Percentiles rank a stretch among this genome's conserved stretches.
These are phyloP conservation scores for Tulasnella sp. DNA, from an alignment of 768 basidiomycete genomes.

Conservation along the genomic window DNA sequence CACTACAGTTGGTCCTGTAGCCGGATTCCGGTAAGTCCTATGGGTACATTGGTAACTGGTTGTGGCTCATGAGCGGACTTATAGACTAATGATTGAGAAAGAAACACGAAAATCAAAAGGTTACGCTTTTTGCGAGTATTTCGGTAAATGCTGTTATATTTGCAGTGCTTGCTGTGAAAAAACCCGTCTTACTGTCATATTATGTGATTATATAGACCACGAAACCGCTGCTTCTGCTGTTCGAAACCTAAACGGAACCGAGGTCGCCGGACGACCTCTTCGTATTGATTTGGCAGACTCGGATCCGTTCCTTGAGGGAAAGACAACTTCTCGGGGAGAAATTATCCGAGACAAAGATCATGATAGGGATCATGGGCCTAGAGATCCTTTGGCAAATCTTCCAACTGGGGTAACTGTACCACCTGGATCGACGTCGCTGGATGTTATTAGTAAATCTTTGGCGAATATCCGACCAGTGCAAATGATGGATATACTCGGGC, in stretches of 20 bases:
- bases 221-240: slow-evolving; percentile 93
- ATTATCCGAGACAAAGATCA: slow-evolving; percentile 49
- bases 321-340: slow-evolving; percentile 42
- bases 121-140: slow-evolving; percentile 88
- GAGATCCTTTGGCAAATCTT: slow-evolving; percentile 49
- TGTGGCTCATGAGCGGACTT: background rate
- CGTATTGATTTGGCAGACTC: slow-evolving; percentile 92
- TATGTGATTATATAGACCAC: slow-evolving; percentile 44
- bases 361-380: slow-evolving; percentile 18
- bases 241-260: slow-evolving; percentile 84
- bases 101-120: slow-evolving; percentile 92
- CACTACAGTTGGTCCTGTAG: slow-evolving; percentile 75
- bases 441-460: slow-evolving; percentile 74
- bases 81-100: slow-evolving; percentile 74
- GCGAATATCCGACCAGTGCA: slow-evolving; percentile 73
- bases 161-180: slow-evolving; percentile 5
- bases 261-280: slow-evolving; percentile 83
- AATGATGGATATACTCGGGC: slow-evolving; percentile 85
- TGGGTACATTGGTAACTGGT: background rate
- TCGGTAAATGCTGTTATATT: slow-evolving; percentile 47
- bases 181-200: slow-evolving; percentile 25
- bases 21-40: slow-evolving; percentile 59
- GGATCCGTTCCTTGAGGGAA: slow-evolving; percentile 81
- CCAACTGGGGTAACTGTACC: slow-evolving; percentile 67
- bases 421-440: slow-evolving; percentile 56